Evolutionary conservation across 2,329 filamentous ascomycete genomes (phyloP).

Genomic region (Reticulascus tulasneorum): DNA sequence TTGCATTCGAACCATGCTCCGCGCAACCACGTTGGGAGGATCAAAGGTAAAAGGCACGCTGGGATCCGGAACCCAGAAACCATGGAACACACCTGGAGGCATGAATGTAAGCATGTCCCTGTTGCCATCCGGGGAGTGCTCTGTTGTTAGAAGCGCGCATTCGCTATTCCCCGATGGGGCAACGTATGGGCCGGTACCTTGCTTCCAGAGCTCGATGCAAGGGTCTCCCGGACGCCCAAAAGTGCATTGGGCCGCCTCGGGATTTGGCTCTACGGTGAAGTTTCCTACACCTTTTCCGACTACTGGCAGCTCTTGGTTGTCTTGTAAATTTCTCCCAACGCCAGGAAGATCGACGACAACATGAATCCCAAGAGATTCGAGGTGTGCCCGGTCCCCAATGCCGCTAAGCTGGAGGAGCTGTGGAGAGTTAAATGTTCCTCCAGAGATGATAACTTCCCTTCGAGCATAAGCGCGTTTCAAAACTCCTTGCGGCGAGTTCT

Average conservation of each 20-base stretch:
- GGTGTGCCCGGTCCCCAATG: constrained; percentile 37
- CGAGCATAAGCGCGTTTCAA: constrained; percentile 21
- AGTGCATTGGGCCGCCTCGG: constrained; percentile 27
- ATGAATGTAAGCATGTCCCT: constrained; percentile 54
- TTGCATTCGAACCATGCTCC: constrained; percentile 48
- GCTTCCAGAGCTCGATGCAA: constrained; percentile 30
- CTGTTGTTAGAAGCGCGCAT: constrained; percentile 45
- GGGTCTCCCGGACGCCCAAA: constrained; percentile 28
- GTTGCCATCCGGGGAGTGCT: constrained; percentile 43
- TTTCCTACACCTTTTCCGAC: constrained; percentile 17
- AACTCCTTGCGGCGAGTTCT: no score
- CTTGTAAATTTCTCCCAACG: constrained; percentile 47
- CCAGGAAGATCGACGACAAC: constrained; percentile 42
- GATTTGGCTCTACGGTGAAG: constrained; percentile 21
- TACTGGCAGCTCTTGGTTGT: constrained; percentile 32
- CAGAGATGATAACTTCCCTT: constrained; percentile 45
- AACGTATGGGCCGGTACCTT: constrained; percentile 21
- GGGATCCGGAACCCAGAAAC: constrained; percentile 50
- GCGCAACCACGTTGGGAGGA: constrained; percentile 36
- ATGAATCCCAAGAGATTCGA: constrained; percentile 39
- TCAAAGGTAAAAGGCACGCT: constrained; percentile 38
- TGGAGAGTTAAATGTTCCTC: constrained; percentile 46
- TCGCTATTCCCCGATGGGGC: constrained; percentile 23
- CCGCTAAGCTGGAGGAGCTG: constrained; percentile 50
- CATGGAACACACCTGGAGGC: constrained; percentile 49